Conservation (phyloP, 2,329 filamentous ascomycete species). For the Diplodia intermedia region DNA sequence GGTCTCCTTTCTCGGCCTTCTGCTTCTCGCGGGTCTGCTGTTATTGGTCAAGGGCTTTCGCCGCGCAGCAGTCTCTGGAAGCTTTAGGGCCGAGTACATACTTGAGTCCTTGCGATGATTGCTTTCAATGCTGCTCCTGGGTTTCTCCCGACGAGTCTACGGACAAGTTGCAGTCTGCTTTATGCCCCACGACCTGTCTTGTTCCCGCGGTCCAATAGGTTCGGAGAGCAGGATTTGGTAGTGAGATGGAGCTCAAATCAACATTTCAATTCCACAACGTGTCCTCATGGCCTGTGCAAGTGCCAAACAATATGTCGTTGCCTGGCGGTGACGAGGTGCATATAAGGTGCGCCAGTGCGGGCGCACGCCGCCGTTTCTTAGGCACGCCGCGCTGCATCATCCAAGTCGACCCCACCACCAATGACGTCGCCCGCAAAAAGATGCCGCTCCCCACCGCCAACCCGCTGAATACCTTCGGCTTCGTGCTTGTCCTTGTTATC, state of each 20-base stretch:
- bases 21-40: neutral
- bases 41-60: neutral
- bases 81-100: neutral
- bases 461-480: slow-evolving; percentile 52
- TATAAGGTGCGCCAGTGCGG: slow-evolving; percentile 18
- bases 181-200: neutral
- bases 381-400: slow-evolving; percentile 2
- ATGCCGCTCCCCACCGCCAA: slow-evolving; percentile 40
- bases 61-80: neutral
- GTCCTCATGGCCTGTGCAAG: slow-evolving; percentile 9
- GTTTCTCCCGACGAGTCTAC: neutral
- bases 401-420: slow-evolving; percentile 16
- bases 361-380: slow-evolving; percentile 7
- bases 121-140: neutral
- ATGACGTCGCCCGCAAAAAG: slow-evolving; percentile 32
- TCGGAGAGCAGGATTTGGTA: slow-evolving; percentile 3
- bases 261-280: slow-evolving; percentile 7
- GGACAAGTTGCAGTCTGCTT: neutral
- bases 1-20: neutral
- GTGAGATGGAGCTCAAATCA: neutral
- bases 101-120: neutral
- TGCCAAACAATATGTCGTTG: slow-evolving; percentile 7
- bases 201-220: neutral
- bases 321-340: slow-evolving; percentile 7
- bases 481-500: slow-evolving; percentile 57